Evolutionary conservation across 495 filamentous ascomycete genomes (phyloP).

Genomic region (Evernia prunastri): DNA sequence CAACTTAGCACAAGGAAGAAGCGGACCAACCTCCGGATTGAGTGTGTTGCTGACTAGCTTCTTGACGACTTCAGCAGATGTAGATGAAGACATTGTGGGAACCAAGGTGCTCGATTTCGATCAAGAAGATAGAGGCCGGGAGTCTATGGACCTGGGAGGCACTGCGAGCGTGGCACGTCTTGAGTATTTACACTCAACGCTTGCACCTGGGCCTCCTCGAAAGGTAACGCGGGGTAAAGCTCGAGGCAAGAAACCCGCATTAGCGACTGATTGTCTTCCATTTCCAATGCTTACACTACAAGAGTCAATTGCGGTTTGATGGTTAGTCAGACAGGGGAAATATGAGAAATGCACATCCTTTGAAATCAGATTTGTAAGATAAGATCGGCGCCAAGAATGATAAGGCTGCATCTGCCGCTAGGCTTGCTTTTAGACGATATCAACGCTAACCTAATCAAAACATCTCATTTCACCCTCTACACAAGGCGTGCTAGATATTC

Average conservation of each 20-base stretch:
- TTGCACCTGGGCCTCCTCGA: neutral
- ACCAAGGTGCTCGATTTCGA: neutral
- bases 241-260: neutral
- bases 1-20: neutral
- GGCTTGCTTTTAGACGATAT: neutral
- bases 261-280: neutral
- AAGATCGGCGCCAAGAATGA: neutral
- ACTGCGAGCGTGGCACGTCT: neutral
- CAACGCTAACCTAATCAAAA: neutral
- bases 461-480: neutral
- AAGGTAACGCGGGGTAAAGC: neutral
- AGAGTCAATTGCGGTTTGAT: neutral
- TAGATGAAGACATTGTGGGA: constrained; percentile 7
- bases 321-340: neutral
- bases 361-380: neutral
- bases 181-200: neutral
- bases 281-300: neutral
- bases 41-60: constrained; percentile 1
- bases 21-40: neutral
- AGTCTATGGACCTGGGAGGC: neutral
- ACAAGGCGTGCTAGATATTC: neutral
- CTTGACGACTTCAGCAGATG: neutral
- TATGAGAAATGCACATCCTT: neutral
- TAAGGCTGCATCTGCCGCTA: neutral
- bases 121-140: neutral